These are phyloP conservation scores for Diaporthe ampelina DNA, from an alignment of 2,329 filamentous ascomycete species.

Conservation along the genomic window DNA sequence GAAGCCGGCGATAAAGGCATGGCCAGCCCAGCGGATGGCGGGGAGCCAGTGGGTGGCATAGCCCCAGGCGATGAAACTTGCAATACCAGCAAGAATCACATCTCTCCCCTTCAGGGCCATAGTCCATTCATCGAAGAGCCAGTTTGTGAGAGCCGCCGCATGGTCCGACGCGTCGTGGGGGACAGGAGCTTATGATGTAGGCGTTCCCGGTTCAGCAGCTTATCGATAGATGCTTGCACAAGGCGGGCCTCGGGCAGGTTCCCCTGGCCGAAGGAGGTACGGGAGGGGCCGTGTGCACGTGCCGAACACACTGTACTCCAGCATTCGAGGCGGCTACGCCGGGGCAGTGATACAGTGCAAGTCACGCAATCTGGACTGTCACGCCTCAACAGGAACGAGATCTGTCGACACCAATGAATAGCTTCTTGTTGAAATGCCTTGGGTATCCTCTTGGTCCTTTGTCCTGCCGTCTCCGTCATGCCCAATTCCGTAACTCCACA, in stretches of 20 bases:
- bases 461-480: constrained; percentile 4
- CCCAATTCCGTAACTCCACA: background rate
- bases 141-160: constrained; percentile 37
- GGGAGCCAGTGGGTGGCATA: constrained; percentile 87
- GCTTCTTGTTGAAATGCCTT: background rate
- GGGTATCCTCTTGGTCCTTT: constrained; percentile 18
- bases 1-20: constrained; percentile 83
- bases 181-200: constrained; percentile 35
- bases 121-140: constrained; percentile 48
- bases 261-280: background rate
- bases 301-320: background rate
- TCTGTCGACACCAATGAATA: background rate
- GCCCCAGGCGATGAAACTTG: constrained; percentile 88
- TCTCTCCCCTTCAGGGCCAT: constrained; percentile 83
- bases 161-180: constrained; percentile 34
- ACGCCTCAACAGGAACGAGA: background rate
- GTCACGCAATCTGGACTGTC: background rate
- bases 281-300: background rate
- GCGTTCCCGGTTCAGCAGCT: constrained; percentile 4
- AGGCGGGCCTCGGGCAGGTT: constrained; percentile 4
- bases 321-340: background rate
- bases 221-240: constrained; percentile 39
- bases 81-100: constrained; percentile 76
- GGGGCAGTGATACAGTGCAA: background rate
- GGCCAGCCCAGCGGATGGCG: constrained; percentile 84